Evolutionary conservation across 495 filamentous ascomycete species (phyloP), one percentile per base, ranked within the genome.

Genomic region (Thermochaetoides thermophila): DNA sequence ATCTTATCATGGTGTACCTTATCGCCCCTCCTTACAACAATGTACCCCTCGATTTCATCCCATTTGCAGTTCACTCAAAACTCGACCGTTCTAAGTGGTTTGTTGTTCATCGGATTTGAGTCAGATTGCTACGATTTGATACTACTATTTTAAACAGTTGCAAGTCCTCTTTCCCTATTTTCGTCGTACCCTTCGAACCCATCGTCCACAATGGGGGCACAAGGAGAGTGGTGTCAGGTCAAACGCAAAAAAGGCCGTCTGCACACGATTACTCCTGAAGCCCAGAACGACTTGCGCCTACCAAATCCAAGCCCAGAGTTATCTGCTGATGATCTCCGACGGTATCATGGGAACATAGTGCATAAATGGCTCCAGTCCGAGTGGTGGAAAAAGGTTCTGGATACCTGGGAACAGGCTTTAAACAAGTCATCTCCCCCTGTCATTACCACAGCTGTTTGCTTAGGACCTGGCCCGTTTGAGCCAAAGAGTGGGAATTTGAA

Each of bases 391-490:
- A 31, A 34, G 12, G 10, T 54, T 11, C 28, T 24, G 7, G 26
- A 38, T 5, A 28, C 34, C 0, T 34, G 52, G 12, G 15, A 34
- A 11, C 23, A 29, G 4, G 43, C 37, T 8, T 25, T 27, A 17
- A 37, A 34, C 25, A 24, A 37, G 15, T 23, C 32, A 5, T 18
- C 14, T n/a, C 23, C 24, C n/a, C 46, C 45, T 4, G 10, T 15
- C 31, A 37, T 60, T 28, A 52, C 55, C 10, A 44, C 43, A 8
- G 61, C 61, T 7, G 45, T 67, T 11, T 67, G 59, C 36, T 44
- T 67, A 5, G 63, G 63, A 1, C 40, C 58, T 5, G 63, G 63
- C 2, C 52, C 56, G 0, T 62, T 59, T 17, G 60, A 65, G 29
- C 61, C 61, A 10, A 42, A 44, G 11, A 52, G 55, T 17, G 56